Evolutionary conservation across 352 stramenopile species (phyloP), one percentile per base, ranked within the genome.

Genomic region (Pythium utonaiense): DNA sequence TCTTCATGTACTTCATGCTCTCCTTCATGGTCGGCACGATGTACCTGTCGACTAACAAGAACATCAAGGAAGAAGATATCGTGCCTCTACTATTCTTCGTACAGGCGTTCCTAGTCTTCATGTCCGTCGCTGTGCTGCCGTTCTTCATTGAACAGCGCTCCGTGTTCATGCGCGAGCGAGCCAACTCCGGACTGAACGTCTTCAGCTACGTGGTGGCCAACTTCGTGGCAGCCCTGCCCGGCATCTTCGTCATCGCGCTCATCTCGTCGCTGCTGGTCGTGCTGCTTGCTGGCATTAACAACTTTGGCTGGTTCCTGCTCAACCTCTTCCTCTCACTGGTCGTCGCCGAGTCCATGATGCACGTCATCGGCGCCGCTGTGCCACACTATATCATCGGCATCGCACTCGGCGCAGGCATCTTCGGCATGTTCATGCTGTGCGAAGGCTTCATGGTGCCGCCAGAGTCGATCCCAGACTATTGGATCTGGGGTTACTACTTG

Each of bases 31-130:
- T 88, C 6, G 80, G 80, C 22, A 83, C 78, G 31, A 88, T 92
- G 73, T 89, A 86, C 69, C 40, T 89, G 21, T 73, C 57, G n/a
- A 80, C 71, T 1, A 82, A 84, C 64, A 57, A 74, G 6, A 51
- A 74, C 14, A n/a, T 84, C 51, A 69, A 55, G 2, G 64, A 80
- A 3, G 60, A 79, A 5, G 76, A 85, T 36, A 48, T 77, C n/a
- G 64, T 83, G 12, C 67, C 74, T 25, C 30, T 96, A 49, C 58
- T 96, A 9, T 96, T 96, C 67, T 96, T 91, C 71, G 77, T 93
- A 7, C 82, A 93, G 48, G 86, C 88, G 10, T 97, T 97, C 60
- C 70, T 96, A 38, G 84, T 94, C 21, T 97, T 95, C 70, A 97
- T 97, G 88, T 91, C 74, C 9, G 78, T 97, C 17, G 88, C 88